Evolutionary conservation across 2,329 filamentous ascomycete genomes (phyloP).

Genomic region (Myriosclerotinia curreyana): DNA sequence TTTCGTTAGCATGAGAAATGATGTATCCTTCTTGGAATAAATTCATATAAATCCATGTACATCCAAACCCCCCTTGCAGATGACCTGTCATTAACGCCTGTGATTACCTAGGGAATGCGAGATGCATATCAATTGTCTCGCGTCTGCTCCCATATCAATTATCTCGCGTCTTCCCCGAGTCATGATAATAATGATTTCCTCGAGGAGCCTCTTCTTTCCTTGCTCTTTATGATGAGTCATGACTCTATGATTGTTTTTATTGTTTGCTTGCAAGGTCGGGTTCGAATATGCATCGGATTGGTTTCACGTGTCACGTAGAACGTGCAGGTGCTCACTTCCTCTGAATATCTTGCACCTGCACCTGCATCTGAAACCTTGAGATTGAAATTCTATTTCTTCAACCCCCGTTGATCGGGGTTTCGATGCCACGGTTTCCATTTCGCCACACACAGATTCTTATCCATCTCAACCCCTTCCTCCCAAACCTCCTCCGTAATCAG

Average conservation of each 20-base stretch:
- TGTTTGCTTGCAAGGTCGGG: background rate
- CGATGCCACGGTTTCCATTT: background rate
- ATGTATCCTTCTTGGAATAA: background rate
- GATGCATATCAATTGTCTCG: conserved; percentile 6
- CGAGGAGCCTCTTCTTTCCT: background rate
- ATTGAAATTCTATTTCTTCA: too few relatives aligned
- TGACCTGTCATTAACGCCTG: conserved; percentile 7
- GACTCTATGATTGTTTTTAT: background rate
- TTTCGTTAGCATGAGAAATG: background rate
- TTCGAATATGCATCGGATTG: background rate
- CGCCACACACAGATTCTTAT: background rate
- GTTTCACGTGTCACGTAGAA: background rate
- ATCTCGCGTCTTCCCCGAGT: background rate
- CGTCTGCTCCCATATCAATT: too few relatives aligned
- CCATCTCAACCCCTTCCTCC: background rate
- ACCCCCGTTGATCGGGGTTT: too few relatives aligned
- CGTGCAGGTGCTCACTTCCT: too few relatives aligned
- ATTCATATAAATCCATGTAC: background rate
- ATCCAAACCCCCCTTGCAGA: background rate
- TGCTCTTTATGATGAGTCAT: background rate
- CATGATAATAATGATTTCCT: background rate
- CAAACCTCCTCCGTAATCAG: background rate
- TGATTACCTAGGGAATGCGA: background rate
- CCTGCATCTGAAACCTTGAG: background rate
- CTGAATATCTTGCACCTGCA: background rate